Evolutionary conservation across 1,284 basidiomycete species (phyloP), one percentile per base, ranked within the genome.

Genomic region (Moniliophthora roreri): DNA sequence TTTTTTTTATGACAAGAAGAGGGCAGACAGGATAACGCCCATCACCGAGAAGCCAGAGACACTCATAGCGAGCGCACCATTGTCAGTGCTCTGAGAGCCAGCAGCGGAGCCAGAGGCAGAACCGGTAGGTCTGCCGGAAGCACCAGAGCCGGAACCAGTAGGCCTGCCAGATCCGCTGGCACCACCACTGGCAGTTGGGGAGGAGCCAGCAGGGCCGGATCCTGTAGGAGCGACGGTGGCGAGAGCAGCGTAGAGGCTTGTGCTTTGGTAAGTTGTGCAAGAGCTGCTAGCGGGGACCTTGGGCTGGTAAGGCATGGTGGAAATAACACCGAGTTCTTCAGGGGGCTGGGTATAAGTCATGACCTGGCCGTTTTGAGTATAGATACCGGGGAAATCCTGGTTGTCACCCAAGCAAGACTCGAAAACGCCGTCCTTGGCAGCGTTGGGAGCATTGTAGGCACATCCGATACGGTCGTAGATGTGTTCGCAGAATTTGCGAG

Each of bases 381-480:
- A 86, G 48, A 76, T 63, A 36, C 82, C 82, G 28, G 79, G 78
- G 62, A 74, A 75, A 57, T 80, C 77, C 69, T 84, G 82, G 62
- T 82, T 75, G 18, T 89, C 86, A 37, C 84, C 84, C 3, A 76
- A 61, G 67, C 87, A 89, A 16, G 75, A 70, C 56, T 81, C 78
- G 61, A 87, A 89, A 0, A 74, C 75, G 15, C 77, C 77, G 38
- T 79, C 72, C 46, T 72, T 66, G 26, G 82, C 85, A 36, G 75
- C 72, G 58, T 81, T 84, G n/a, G 87, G 87, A 1, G 77, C 81
- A 62, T 90, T 90, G 71, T 82, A 88, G 9, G 62, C 65, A 62
- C 87, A 90, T 0, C 88, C 88, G 52, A 87, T 80, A 54, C 83
- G 80, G 62, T 90, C 87, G 55, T 72, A 81, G 50, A 79, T 75